Conservation (phyloP, 257 asterid genomes). For the Buddleja alternifolia region DNA sequence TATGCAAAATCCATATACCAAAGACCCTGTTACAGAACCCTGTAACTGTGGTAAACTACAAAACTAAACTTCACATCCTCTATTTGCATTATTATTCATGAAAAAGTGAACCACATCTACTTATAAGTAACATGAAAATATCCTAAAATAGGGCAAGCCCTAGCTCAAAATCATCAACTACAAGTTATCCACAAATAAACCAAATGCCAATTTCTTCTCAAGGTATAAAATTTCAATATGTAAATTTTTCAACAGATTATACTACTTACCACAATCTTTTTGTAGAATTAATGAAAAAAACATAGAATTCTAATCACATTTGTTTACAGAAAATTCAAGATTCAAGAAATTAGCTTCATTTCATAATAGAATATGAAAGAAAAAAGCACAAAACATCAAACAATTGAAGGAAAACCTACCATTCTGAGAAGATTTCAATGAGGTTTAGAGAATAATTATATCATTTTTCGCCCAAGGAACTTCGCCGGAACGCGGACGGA, state of each 20-base stretch:
- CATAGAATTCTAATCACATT: background rate
- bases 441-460: background rate
- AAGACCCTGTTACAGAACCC: background rate
- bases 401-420: constrained; percentile 7
- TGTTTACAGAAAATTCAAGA: background rate
- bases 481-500: background rate
- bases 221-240: background rate
- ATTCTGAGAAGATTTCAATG: background rate
- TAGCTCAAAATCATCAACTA: constrained; percentile 10
- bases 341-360: background rate
- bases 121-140: background rate
- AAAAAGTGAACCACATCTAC: too few relatives aligned
- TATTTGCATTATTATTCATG: background rate
- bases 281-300: background rate
- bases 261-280: background rate
- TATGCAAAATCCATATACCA: background rate
- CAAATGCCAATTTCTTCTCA: constrained; percentile 6
- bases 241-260: background rate
- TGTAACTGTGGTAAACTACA: background rate
- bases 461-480: background rate
- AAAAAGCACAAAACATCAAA: background rate
- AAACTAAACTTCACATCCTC: background rate
- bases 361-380: background rate
- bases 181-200: background rate
- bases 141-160: background rate